Percentiles rank a stretch among this genome's conserved stretches.
Conservation (phyloP, 2,329 filamentous ascomycete species). For the Fusarium avenaceum region DNA sequence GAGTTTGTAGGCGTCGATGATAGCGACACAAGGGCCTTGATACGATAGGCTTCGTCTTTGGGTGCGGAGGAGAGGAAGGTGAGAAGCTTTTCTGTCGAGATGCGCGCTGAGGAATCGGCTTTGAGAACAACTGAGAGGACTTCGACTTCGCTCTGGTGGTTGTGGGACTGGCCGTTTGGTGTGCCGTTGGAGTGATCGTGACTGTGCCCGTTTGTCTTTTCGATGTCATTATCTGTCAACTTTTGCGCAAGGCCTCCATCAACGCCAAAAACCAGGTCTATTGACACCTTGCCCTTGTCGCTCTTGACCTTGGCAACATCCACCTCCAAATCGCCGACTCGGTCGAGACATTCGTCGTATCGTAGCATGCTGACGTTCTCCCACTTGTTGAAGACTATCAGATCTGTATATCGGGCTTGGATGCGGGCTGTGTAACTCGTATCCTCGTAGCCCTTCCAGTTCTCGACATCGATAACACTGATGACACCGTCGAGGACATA, state of each 20-base stretch:
- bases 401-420: constrained; percentile 89
- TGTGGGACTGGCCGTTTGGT: constrained; percentile 61
- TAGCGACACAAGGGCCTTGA: constrained; percentile 78
- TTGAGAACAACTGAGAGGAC: constrained; percentile 85
- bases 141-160: constrained; percentile 88
- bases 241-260: constrained; percentile 81
- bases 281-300: constrained; percentile 81
- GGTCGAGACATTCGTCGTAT: constrained; percentile 83
- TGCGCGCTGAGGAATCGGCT: constrained; percentile 55
- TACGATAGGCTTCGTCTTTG: constrained; percentile 95
- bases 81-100: constrained; percentile 73
- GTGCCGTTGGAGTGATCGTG: constrained; percentile 51
- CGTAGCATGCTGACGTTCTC: constrained; percentile 79
- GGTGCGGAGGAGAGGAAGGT: constrained; percentile 78
- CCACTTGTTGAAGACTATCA: constrained; percentile 96
- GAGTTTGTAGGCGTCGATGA: constrained; percentile 64
- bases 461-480: constrained; percentile 92
- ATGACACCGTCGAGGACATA: constrained; percentile 90
- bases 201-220: constrained; percentile 54
- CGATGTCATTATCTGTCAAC: constrained; percentile 59
- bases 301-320: constrained; percentile 89
- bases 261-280: constrained; percentile 86
- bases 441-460: constrained; percentile 93
- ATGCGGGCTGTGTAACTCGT: constrained; percentile 89
- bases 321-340: constrained; percentile 83